Evolutionary conservation across 768 basidiomycete species (phyloP), one percentile per base, ranked within the genome.

Genomic region (Rhizopogon rudus): DNA sequence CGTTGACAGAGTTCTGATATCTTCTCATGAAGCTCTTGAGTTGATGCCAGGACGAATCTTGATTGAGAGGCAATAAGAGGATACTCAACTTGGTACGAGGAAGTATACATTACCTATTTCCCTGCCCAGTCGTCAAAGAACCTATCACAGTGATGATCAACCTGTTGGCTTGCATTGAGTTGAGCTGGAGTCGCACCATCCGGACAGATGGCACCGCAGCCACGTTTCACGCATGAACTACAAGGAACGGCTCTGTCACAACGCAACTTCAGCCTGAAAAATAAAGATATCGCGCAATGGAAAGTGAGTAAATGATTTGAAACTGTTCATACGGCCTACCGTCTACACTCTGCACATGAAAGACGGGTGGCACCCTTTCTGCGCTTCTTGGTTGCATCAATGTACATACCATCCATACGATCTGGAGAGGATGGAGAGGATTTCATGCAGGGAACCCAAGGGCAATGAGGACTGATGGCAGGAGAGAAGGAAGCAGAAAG

Each of bases 1-100:
- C 89, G 87, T 57, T 72, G 81, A 29, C 84, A 81, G 5, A 91
- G 79, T 63, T 88, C 83, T 17, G 81, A 74, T 52, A 91, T 91
- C 69, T 91, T 91, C 69, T 91, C 88, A 63, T 91, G 89, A 1
- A 91, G 75, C 60, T 91, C 88, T 67, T 86, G 85, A 0, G 87
- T 90, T 0, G 86, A 87, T 0, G 87, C 89, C 29, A 91, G 80
- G 1, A 91, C 87, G 62, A 91, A 91, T 20, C 88, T 87, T 59
- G 1, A 49, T 51, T n/a, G 16, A 40, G 57, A 53, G 16, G 46
- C 8, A 3, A 29, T 48, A 28, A 60, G 59, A 41, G 12, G 22
- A 45, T 37, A 28, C 42, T 40, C 3, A 43, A 20, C 51, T 17
- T 0, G 14, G 25, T 51, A 48, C 48, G 0, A 40, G 1, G 1